These are phyloP conservation scores for Gracilaria domingensis DNA, from an alignment of 23 red algal genomes.

Conservation along the genomic window DNA sequence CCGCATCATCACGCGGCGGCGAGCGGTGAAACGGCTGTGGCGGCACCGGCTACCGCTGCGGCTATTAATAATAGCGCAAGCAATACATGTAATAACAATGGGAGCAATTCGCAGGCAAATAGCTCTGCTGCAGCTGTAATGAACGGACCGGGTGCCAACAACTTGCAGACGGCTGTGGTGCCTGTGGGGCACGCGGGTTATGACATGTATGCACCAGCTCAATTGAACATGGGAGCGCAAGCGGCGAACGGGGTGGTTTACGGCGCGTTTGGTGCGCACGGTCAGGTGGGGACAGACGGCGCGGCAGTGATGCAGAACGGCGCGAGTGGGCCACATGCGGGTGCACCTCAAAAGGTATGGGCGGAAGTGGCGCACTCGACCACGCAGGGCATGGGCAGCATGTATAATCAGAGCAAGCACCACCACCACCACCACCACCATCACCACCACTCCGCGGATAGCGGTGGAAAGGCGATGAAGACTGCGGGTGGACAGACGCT, in stretches of 20 bases:
- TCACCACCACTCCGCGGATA: not conserved
- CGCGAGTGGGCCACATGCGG: not conserved
- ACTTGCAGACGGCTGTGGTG: not conserved
- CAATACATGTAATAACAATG: not conserved
- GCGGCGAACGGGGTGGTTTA: constrained; percentile 20
- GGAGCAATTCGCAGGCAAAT: not conserved
- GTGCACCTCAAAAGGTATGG: constrained; percentile 18
- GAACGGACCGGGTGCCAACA: not conserved
- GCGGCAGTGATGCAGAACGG: not conserved
- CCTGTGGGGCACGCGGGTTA: not conserved
- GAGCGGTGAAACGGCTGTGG: not conserved
- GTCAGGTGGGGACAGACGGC: not conserved
- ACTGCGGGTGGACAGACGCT: not conserved
- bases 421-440: constrained; percentile 52
- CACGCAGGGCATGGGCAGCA: constrained; percentile 32
- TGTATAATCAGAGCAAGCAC: constrained; percentile 55
- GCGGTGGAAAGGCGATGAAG: constrained; percentile 1
- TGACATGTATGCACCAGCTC: not conserved
- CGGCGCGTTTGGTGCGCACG: constrained; percentile 42
- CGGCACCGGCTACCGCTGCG: not conserved
- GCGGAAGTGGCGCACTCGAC: constrained; percentile 42
- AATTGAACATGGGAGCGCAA: constrained; percentile 10
- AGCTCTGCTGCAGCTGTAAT: not conserved
- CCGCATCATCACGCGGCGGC: constrained; percentile 10
- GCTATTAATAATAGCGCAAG: not conserved